Evolutionary conservation across 176 grass and related monocot species (phyloP), one percentile per base, ranked within the genome.

Genomic region (Zizania latifolia): DNA sequence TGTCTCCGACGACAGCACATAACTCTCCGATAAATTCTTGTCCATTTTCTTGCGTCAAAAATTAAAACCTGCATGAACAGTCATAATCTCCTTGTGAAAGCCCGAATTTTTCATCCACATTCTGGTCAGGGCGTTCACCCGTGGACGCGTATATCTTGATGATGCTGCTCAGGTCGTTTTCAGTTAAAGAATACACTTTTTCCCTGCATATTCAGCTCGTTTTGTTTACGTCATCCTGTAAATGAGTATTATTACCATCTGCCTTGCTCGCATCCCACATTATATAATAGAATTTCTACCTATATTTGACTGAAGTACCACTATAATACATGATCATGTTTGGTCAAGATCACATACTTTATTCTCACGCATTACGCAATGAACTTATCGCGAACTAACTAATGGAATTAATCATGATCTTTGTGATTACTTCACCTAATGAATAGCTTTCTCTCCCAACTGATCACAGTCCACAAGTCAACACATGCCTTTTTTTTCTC

Each of bases 291-390:
- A 46, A 19, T 46, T 46, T 46, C 44, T 46, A 46, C 14, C 10
- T 40, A 45, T 43, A 43, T 19, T 21, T 21, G 15, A 19, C 6
- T 22, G 48, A 53, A 21, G 14, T n/a, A n/a, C n/a, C n/a, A n/a
- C n/a, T n/a, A n/a, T n/a, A n/a, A n/a, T n/a, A 56, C 26, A 74
- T 82, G 74, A 65, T 56, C 79, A 24, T 65, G 59, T 30, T 74
- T 27, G 33, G 58, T 82, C 34, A 74, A 32, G 70, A 65, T 82
- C 34, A 74, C 44, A 63, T 72, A 63, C 39, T 64, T 64, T 43
- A 65, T 82, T 31, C 22, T 16, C 43, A 7, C 12, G 50, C 56
- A 72, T 53, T 38, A 64, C 79, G 58, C 15, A 39, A 72, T 50
- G 41, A 53, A 29, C 22, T 62, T 63, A 30, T 50, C 32, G 8